A percentile compares a stretch with the other conserved stretches of the same genome.
These are phyloP conservation scores for Zygosaccharomyces sapae DNA, from an alignment of 1,139 yeast genomes.

Conservation along the genomic window DNA sequence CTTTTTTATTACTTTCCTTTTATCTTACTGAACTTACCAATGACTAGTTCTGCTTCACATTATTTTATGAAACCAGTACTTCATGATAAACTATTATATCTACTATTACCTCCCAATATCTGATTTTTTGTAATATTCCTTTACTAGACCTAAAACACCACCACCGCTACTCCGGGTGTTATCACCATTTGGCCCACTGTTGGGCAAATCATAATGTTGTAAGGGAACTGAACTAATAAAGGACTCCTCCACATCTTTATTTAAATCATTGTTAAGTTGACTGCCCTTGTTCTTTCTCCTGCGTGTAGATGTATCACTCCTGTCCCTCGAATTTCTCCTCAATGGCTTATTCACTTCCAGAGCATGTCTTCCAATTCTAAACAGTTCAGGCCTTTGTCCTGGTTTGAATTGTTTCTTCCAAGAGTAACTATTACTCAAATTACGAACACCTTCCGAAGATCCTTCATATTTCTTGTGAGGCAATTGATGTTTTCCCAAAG, in stretches of 20 bases:
- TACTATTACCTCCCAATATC: constrained; percentile 31
- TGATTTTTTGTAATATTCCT: constrained; percentile 72
- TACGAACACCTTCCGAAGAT: constrained; percentile 9
- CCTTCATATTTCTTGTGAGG: constrained; percentile 20
- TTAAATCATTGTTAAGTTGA: constrained; percentile 6
- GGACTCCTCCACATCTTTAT: constrained; percentile 18
- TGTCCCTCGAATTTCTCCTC: constrained; percentile 1
- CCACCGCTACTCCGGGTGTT: constrained; percentile 39
- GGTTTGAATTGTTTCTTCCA: constrained; percentile 37
- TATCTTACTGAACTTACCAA: neutral
- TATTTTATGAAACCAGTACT: neutral
- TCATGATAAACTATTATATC: neutral
- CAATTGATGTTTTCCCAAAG: constrained; percentile 36
- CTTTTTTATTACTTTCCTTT: neutral
- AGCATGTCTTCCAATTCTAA: constrained; percentile 21
- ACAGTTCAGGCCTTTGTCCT: constrained; percentile 31
- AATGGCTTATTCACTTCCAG: constrained; percentile 9
- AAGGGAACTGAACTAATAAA: constrained; percentile 33
- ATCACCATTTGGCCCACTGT: constrained; percentile 50
- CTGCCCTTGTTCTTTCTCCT: constrained; percentile 2
- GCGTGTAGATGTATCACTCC: neutral
- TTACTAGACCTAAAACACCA: constrained; percentile 79
- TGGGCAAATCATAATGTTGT: constrained; percentile 26
- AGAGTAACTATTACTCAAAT: constrained; percentile 26
- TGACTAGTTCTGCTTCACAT: neutral